Evolutionary conservation across 75 land plant species (phyloP), one percentile per base, ranked within the genome.

Genomic region (Chamaecyparis obtusa): DNA sequence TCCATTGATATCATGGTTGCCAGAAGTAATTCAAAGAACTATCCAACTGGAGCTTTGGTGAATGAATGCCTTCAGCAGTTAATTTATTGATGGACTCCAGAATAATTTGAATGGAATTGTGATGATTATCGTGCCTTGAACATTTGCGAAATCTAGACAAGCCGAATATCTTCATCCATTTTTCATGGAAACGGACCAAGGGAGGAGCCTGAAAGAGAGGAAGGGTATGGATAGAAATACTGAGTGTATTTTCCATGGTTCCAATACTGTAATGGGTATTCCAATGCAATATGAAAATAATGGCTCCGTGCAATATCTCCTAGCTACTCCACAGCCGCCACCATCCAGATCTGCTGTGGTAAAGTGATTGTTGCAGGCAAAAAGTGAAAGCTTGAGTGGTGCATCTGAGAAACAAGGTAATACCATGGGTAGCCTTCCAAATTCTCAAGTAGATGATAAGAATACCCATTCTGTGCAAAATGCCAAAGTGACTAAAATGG

Each of bases 211-310:
- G 79, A 64, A 32, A 37, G 57, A 35, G 19, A 82, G 17, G 86
- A 81, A 83, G 48, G 87, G n/a, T 81, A 74, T 87, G 13, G 48
- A 9, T 49, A 76, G 84, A 69, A 39, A 78, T 46, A 35, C 19
- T 30, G 49, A 72, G 41, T 39, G 51, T 24, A 69, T n/a, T 9
- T 43, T 84, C 37, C 44, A 46, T 46, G 81, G 33, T 78, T 36
- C 39, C 41, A 91, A 89, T 43, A 74, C 84, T 87, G 81, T 69
- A 11, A 84, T 84, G 51, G 96, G 95, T 86, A 84, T 94, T 67
- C 96, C 95, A 27, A 86, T 87, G 84, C 92, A 91, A 79, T 92
- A 85, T 91, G 91, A 88, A 81, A 96, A 94, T 93, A 97, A 96
- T 93, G 99, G 97, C 55, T 94, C 96, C 32, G 86, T 89, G 35